Evolutionary conservation across 495 filamentous ascomycete species (phyloP), one percentile per base, ranked within the genome.

Genomic region (Hypoxylon rickii): DNA sequence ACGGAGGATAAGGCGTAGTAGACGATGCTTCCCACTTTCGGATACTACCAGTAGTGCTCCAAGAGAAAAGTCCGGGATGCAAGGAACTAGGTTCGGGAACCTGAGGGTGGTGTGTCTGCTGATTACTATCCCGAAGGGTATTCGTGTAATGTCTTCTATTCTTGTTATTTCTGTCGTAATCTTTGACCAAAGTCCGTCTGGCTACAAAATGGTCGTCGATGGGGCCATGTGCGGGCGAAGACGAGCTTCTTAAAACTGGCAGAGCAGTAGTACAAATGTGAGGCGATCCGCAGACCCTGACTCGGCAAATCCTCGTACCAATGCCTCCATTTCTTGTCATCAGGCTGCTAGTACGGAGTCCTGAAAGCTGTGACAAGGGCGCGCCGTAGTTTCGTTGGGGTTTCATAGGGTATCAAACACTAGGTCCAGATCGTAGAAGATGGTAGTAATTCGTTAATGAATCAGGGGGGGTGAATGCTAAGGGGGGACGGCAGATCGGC

Each of bases 61-160:
- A 66, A 63, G 66, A 66, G 58, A 66, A 68, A 63, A 48, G 65
- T 44, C 65, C 65, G 63, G 63, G 52, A 66, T 50, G 53, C 56
- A 59, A 61, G 44, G 40, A 61, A 66, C 63, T 59, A 61, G 66
- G 66, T 66, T 68, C 56, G 52, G 63, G 40, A 50, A 42, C 55
- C 38, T 57, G 53, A 48, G 36, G 49, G 50, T 44, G 46, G 50
- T 60, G 44, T 50, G 63, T 58, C 54, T 54, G 54, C 39, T 55
- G 57, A 62, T 58, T 63, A 63, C 59, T 57, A 46, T 63, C 59
- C 59, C 59, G 48, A 44, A 39, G 31, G 33, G 59, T 63, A 24
- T 50, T 63, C 58, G 52, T 62, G 52, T 44, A 46, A 61, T 61
- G 21, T 57, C 46, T 45, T 43, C 34, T 57, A 44, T 37, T 54